These are phyloP conservation scores for Aspergillus sclerotialis DNA, from an alignment of 2,329 filamentous ascomycete species.

Conservation along the genomic window DNA sequence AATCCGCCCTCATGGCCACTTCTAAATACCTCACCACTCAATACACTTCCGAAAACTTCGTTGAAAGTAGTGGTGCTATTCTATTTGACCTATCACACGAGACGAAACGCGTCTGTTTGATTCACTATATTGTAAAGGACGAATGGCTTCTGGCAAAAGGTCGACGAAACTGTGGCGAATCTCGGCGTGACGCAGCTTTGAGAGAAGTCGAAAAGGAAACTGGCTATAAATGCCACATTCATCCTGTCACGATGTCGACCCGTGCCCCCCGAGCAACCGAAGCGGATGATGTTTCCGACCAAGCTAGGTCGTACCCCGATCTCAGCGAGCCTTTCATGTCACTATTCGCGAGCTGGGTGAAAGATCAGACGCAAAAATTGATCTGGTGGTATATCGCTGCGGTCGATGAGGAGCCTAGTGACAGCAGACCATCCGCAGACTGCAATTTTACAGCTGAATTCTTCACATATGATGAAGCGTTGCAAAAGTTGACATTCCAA, in stretches of 20 bases:
- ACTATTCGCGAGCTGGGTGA: constrained; percentile 1
- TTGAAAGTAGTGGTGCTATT: constrained; percentile 4
- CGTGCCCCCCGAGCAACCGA: neutral
- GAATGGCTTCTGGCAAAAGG: constrained; percentile 5
- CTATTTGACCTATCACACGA: constrained; percentile 1
- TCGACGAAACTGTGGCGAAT: constrained; percentile 4
- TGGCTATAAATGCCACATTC: constrained; percentile 2
- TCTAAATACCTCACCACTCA: constrained; percentile 1
- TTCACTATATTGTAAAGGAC: constrained; percentile 1
- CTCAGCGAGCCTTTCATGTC: constrained; percentile 2
- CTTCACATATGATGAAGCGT: neutral
- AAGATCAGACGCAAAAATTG: constrained; percentile 1
- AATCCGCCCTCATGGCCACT: constrained; percentile 9
- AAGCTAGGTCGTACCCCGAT: neutral
- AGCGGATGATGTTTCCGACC: neutral
- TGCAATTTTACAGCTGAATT: constrained; percentile 1
- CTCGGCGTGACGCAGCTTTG: neutral
- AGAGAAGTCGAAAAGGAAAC: constrained; percentile 3
- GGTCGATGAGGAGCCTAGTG: neutral
- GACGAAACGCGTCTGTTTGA: constrained; percentile 1
- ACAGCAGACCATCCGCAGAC: too few relatives aligned
- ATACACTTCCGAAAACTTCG: constrained; percentile 1
- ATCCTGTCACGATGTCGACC: constrained; percentile 2
- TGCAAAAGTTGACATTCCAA: constrained; percentile 1
- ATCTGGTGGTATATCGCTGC: constrained; percentile 6